Conservation (phyloP, 306 rosid genomes). For the Inga laurina region DNA sequence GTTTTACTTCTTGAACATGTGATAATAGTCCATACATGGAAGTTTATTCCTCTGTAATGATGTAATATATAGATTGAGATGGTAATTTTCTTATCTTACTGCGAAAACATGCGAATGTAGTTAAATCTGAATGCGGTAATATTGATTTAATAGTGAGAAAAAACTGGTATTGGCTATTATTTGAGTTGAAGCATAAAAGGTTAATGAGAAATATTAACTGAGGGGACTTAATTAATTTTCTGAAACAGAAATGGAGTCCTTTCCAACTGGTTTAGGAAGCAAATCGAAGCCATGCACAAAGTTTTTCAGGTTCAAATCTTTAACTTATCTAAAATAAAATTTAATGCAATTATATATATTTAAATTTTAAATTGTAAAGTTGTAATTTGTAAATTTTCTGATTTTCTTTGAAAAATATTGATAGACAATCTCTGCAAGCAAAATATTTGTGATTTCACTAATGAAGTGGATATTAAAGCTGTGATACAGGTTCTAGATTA, state of each 20-base stretch:
- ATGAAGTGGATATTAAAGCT: conserved; percentile 72
- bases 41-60: neutral
- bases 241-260: conserved; percentile 94
- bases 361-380: neutral
- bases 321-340: conserved; percentile 75
- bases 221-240: conserved; percentile 84
- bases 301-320: conserved; percentile 99
- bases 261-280: conserved; percentile 96
- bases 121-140: conserved; percentile 13
- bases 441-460: conserved; percentile 64
- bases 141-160: conserved; percentile 12
- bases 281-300: conserved; percentile 99
- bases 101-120: neutral
- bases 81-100: neutral
- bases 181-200: conserved; percentile 50
- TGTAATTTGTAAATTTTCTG: conserved; percentile 36
- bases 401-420: conserved; percentile 34
- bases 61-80: neutral
- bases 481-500: conserved; percentile 71
- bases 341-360: conserved; percentile 44
- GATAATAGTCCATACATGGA: neutral
- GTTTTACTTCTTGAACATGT: conserved; percentile 9
- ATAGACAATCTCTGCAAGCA: conserved; percentile 35
- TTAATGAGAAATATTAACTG: conserved; percentile 58
- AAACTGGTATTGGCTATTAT: conserved; percentile 41